phyloP scores from a whole-genome alignment of 2,329 filamentous ascomycete species.

The Fusarium keratoplasticum region DNA sequence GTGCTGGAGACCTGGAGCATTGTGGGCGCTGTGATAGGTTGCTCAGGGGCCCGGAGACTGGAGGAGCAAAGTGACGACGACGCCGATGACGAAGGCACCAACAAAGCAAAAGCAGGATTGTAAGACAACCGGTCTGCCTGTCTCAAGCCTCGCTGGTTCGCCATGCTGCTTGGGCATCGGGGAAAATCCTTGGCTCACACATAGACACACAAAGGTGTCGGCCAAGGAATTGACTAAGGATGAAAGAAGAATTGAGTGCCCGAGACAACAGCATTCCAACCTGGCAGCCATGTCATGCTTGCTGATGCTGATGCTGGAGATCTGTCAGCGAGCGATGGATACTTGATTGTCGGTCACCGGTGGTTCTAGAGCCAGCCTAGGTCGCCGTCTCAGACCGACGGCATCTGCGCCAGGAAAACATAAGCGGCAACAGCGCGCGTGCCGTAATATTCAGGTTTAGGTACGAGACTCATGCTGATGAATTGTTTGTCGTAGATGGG shows the following conservation, averaged over 20 bases:
- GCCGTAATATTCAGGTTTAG: background rate
- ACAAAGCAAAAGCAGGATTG: conserved; percentile 13
- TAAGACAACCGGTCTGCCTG: background rate
- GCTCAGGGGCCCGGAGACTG: conserved; percentile 13
- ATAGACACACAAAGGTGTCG: background rate
- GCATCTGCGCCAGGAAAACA: background rate
- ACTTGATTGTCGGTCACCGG: background rate
- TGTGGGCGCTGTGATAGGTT: background rate
- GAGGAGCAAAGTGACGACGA: conserved; percentile 17
- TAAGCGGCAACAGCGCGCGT: conserved; percentile 22
- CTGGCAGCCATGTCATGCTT: conserved; percentile 14
- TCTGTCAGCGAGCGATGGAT: background rate
- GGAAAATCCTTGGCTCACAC: conserved; percentile 1
- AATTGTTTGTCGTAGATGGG: background rate
- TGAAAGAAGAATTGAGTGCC: conserved; percentile 5
- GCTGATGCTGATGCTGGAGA: conserved; percentile 7
- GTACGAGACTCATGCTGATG: background rate
- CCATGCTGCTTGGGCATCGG: background rate
- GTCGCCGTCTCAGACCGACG: background rate
- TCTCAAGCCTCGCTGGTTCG: background rate
- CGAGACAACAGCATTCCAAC: conserved; percentile 10
- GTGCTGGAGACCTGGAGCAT: background rate
- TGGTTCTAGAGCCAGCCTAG: background rate
- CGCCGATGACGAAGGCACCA: conserved; percentile 24
- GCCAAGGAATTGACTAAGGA: background rate